Base-by-base conservation (phyloP, 2,329 filamentous ascomycete species). In the Botrytis elliptica region DNA sequence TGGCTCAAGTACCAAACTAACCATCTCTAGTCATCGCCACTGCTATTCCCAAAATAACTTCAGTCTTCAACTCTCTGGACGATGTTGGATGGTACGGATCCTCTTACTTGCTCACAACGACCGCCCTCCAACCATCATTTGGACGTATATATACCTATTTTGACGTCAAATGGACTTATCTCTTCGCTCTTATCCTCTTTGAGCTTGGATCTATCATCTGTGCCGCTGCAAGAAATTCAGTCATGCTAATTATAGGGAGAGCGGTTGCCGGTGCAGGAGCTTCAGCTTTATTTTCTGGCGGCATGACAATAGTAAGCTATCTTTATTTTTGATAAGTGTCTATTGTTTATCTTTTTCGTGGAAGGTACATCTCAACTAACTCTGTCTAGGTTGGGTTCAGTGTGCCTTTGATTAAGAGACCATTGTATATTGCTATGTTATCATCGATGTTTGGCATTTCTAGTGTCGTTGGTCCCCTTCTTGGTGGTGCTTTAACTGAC, bases 11-110 rank as follows among this genome's bases (percentile, higher is more conserved):
- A 22, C 1, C 52, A 59, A 44, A 38, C 52, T 72, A 38, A 72
- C 25, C n/a, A 20, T 49, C 42, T 29, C 40, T 49, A 72, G 71
- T 74, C 49, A 74, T 74, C 40, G 82, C 82, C 22, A 83, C 82
- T 8, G 84, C 83, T 7, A 84, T 84, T 63, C 84, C 84, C 10
- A 82, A 82, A 66, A 85, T 85, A 64, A 85, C 83, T 6, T 75
- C 78, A 1, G 81, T 82, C 22, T 84, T 80, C 71, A 80, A 84
- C 65, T 82, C 81, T 22, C 76, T 83, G 8, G 76, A 79, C 36
- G 83, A 84, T 78, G 80, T 84, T 12, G 82, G 83, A 22, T 84
- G 82, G 82, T 78, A 83, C 76, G 81, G 81, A 62, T 80, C 80
- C 29, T 80, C 81, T 1, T 84, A 83, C 73, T 77, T 83, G 9